Conservation (phyloP, 805 yeast species). For the Wickerhamiella occidentalis region DNA sequence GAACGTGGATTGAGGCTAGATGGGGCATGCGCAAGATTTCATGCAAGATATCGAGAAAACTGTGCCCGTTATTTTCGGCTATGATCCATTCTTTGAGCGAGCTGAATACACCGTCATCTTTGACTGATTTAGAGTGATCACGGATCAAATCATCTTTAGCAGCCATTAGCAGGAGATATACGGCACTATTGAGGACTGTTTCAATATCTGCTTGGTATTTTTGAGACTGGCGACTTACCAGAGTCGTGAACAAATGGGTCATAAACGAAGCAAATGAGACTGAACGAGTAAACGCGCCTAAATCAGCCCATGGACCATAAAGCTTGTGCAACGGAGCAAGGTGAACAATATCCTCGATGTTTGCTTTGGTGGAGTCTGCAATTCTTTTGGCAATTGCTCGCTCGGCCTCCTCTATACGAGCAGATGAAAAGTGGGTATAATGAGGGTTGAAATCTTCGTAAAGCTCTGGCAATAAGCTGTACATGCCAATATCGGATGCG, state of each 20-base stretch:
- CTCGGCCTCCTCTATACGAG: constrained; percentile 75
- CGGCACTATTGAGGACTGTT: constrained; percentile 41
- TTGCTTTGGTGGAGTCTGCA: constrained; percentile 31
- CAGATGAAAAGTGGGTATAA: constrained; percentile 63
- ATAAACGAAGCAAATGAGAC: constrained; percentile 22
- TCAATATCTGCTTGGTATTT: constrained; percentile 38
- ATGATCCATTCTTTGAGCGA: constrained; percentile 13
- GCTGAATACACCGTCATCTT: not conserved
- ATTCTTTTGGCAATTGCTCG: constrained; percentile 42
- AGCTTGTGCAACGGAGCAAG: constrained; percentile 37
- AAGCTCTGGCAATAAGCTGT: constrained; percentile 48
- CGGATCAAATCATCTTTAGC: constrained; percentile 30
- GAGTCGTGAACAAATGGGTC: constrained; percentile 12
- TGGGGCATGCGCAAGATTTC: constrained; percentile 1
- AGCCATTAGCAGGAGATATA: constrained; percentile 61
- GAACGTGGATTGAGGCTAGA: constrained; percentile 11
- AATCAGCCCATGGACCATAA: constrained; percentile 25
- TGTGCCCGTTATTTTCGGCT: constrained; percentile 9
- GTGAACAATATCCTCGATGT: constrained; percentile 40
- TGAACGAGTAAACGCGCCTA: constrained; percentile 24
- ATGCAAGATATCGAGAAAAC: constrained; percentile 18
- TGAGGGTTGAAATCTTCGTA: constrained; percentile 61
- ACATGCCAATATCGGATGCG: constrained; percentile 47
- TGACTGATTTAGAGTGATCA: constrained; percentile 11
- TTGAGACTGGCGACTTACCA: constrained; percentile 19